phyloP scores from a whole-genome alignment of 2,329 filamentous ascomycete genomes.

The Pseudocercospora cruenta region DNA sequence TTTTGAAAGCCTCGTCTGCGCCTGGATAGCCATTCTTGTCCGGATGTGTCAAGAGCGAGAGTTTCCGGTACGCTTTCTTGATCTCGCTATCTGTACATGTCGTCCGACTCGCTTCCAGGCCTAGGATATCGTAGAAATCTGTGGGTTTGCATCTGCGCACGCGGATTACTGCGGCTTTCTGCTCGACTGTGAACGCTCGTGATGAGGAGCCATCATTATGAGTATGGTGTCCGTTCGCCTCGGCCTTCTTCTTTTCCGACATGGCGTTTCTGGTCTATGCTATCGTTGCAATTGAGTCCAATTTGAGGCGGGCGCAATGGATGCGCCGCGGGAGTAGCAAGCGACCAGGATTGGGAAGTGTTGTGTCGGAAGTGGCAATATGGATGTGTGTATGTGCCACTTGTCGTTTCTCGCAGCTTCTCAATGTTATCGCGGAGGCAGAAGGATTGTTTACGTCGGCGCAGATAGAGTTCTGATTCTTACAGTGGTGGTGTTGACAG shows the following conservation, averaged over 20 bases:
- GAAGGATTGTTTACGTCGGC: constrained; percentile 9
- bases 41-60: constrained; percentile 91
- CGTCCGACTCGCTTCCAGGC: constrained; percentile 65
- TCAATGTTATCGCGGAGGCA: not conserved
- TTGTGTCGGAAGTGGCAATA: not conserved
- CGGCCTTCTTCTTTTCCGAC: constrained; percentile 25
- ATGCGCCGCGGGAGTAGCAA: constrained; percentile 2
- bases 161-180: constrained; percentile 87
- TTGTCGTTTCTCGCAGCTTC: not conserved
- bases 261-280: constrained; percentile 7
- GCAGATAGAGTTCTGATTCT: constrained; percentile 12
- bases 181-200: constrained; percentile 81
- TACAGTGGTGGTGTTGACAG: constrained; percentile 23
- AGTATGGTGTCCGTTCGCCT: constrained; percentile 50
- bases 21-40: constrained; percentile 98
- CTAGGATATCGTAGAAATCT: constrained; percentile 94
- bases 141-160: constrained; percentile 83
- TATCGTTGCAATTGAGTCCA: constrained; percentile 1
- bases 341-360: not conserved
- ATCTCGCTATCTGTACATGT: constrained; percentile 80
- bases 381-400: not conserved
- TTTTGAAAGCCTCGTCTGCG: constrained; percentile 96
- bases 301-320: constrained; percentile 18
- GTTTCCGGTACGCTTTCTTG: constrained; percentile 96
- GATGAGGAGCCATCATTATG: constrained; percentile 78